Percentiles rank a stretch among this genome's conserved stretches.
These are phyloP conservation scores for Oxytropis ochrocephala DNA, from an alignment of 306 rosid genomes.

Conservation along the genomic window DNA sequence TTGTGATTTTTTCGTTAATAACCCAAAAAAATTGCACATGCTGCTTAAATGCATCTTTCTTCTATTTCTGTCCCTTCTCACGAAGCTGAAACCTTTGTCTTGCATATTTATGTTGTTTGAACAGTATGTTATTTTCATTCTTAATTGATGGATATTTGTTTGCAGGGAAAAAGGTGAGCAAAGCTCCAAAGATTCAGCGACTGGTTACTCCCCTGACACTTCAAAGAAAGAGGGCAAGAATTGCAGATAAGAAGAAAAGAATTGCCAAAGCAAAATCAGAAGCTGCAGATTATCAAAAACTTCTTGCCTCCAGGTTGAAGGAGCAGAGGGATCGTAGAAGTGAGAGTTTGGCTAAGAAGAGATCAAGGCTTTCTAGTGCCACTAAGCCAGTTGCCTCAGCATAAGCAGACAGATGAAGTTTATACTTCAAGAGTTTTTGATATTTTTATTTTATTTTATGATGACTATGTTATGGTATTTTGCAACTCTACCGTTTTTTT, in stretches of 20 bases:
- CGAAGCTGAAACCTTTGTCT: not conserved
- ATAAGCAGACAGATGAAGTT: slow-evolving; percentile 16
- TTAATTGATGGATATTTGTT: not conserved
- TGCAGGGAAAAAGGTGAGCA: slow-evolving; percentile 35
- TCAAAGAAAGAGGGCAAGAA: slow-evolving; percentile 36
- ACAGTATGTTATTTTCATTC: no score
- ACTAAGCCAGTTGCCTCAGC: slow-evolving; percentile 13
- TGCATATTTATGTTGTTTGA: no score
- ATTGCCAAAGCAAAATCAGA: slow-evolving; percentile 37
- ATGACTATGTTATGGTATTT: not conserved
- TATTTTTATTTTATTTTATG: slow-evolving; percentile 1
- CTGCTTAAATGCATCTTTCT: not conserved
- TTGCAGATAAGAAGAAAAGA: slow-evolving; percentile 35
- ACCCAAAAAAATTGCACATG: not conserved
- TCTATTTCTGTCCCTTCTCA: not conserved
- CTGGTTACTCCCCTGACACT: slow-evolving; percentile 33
- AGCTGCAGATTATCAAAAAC: slow-evolving; percentile 37
- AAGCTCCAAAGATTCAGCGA: slow-evolving; percentile 35
- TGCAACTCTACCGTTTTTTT: not conserved
- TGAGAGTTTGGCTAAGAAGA: no score
- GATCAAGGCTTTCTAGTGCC: slow-evolving; percentile 27
- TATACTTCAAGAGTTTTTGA: slow-evolving; percentile 21
- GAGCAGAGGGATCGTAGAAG: no score
- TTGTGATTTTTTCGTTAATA: not conserved
- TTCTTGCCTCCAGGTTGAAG: slow-evolving; percentile 36